Percentiles rank a stretch among this genome's conserved stretches.
phyloP scores from a whole-genome alignment of 352 stramenopile species.

The Blastocystis sp. region DNA sequence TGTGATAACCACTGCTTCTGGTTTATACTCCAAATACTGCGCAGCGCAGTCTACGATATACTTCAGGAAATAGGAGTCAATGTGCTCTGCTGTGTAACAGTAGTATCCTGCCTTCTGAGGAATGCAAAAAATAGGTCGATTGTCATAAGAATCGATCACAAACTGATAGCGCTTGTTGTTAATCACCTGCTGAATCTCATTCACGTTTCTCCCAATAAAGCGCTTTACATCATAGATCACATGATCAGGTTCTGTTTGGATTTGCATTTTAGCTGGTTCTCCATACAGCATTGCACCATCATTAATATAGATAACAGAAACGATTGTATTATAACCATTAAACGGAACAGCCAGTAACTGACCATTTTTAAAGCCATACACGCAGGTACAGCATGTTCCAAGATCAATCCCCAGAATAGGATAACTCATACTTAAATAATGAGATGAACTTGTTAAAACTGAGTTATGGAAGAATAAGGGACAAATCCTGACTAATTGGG shows the following conservation, averaged over 20 bases:
- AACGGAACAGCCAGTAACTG: background rate
- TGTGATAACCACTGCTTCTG: background rate
- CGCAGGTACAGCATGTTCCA: background rate
- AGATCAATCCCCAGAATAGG: conserved; percentile 1
- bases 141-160: background rate
- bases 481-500: too few relatives aligned
- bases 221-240: conserved; percentile 1
- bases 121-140: background rate
- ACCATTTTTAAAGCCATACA: background rate
- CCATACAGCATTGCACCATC: background rate
- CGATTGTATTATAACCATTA: background rate
- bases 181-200: background rate
- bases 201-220: background rate
- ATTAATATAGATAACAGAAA: background rate
- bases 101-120: background rate
- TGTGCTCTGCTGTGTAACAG: background rate
- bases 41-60: background rate
- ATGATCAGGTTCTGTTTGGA: background rate
- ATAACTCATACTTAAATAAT: background rate
- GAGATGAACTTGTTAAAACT: too few relatives aligned
- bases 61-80: background rate
- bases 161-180: background rate
- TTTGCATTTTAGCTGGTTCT: background rate
- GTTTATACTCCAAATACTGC: background rate
- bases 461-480: too few relatives aligned